These are phyloP conservation scores for Suillus sp. DNA, from an alignment of 768 basidiomycete genomes.

Conservation along the genomic window DNA sequence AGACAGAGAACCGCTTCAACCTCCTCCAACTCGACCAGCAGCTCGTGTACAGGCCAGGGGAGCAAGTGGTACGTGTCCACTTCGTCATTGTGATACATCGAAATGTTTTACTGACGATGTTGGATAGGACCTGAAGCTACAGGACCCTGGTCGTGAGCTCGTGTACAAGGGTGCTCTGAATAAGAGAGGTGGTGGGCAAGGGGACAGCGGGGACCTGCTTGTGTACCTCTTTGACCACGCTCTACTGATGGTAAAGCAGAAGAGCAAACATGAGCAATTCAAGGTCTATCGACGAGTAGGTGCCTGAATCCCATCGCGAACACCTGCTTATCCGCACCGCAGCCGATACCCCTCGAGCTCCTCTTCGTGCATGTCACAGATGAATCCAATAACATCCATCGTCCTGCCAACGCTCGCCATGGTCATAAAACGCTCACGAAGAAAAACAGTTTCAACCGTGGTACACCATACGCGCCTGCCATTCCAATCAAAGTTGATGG, in stretches of 20 bases:
- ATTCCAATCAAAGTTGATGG: slow-evolving; percentile 56
- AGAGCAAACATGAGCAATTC: slow-evolving; percentile 88
- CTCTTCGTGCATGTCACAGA: slow-evolving; percentile 80
- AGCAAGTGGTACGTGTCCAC: slow-evolving; percentile 69
- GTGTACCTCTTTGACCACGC: slow-evolving; percentile 98
- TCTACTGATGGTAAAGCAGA: slow-evolving; percentile 91
- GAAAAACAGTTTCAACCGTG: slow-evolving; percentile 43
- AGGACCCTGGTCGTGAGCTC: slow-evolving; percentile 87
- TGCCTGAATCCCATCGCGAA: slow-evolving; percentile 13
- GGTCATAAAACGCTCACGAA: slow-evolving; percentile 44
- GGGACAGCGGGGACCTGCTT: slow-evolving; percentile 85
- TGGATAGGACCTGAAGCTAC: slow-evolving; percentile 76
- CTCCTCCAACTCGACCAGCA: slow-evolving; percentile 92
- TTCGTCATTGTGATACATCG: slow-evolving; percentile 5
- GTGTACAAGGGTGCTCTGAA: slow-evolving; percentile 90
- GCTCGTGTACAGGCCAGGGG: slow-evolving; percentile 85
- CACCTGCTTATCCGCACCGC: slow-evolving; percentile 8
- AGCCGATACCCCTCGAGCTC: slow-evolving; percentile 97
- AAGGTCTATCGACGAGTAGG: slow-evolving; percentile 92
- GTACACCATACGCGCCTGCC: slow-evolving; percentile 45
- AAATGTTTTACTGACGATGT: slow-evolving; percentile 1
- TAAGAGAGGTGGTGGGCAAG: slow-evolving; percentile 71
- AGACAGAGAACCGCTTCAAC: slow-evolving; percentile 95
- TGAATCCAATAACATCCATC: slow-evolving; percentile 44
- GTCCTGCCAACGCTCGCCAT: slow-evolving; percentile 44